A percentile compares a stretch with the other conserved stretches of the same genome.
Evolutionary conservation across 345 rosid species (phyloP).

Genomic region (Brassica rapa): DNA sequence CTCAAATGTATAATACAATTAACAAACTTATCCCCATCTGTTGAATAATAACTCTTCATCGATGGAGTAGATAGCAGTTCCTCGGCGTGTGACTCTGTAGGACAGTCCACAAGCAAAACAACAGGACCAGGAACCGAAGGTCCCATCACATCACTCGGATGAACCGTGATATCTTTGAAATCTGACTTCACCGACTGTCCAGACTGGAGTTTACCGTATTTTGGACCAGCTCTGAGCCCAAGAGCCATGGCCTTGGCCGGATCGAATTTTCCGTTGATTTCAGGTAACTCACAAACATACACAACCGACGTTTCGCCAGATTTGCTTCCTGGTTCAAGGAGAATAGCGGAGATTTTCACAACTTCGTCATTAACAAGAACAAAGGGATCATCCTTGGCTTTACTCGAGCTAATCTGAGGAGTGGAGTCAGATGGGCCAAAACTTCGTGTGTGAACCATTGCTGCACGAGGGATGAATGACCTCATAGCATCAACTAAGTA

Average conservation of each 20-base stretch:
- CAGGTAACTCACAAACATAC: slow-evolving; percentile 86
- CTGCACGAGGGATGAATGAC: slow-evolving; percentile 92
- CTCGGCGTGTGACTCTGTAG: slow-evolving; percentile 70
- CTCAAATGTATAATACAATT: slow-evolving; percentile 86
- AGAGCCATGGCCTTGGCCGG: slow-evolving; percentile 79
- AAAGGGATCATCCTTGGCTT: slow-evolving; percentile 50
- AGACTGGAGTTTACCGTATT: slow-evolving; percentile 71
- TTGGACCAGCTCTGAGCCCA: slow-evolving; percentile 86
- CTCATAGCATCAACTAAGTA: slow-evolving; percentile 92
- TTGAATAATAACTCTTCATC: slow-evolving; percentile 54
- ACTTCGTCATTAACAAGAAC: slow-evolving; percentile 79
- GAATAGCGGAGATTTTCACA: slow-evolving; percentile 82
- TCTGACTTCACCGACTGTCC: slow-evolving; percentile 91
- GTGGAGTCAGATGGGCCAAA: slow-evolving; percentile 69
- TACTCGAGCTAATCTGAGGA: slow-evolving; percentile 41
- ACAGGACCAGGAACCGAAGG: slow-evolving; percentile 92
- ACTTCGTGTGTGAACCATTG: slow-evolving; percentile 90
- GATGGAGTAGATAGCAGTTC: slow-evolving; percentile 56
- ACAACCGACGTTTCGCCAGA: slow-evolving; percentile 85
- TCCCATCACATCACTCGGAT: slow-evolving; percentile 96
- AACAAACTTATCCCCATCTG: slow-evolving; percentile 55
- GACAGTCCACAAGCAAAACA: slow-evolving; percentile 89
- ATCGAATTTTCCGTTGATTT: slow-evolving; percentile 85
- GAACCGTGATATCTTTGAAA: slow-evolving; percentile 60
- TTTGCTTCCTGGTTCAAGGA: slow-evolving; percentile 51